Evolutionary conservation across 2,329 filamentous ascomycete genomes (phyloP).

Genomic region (Pseudogymnoascus sp.): DNA sequence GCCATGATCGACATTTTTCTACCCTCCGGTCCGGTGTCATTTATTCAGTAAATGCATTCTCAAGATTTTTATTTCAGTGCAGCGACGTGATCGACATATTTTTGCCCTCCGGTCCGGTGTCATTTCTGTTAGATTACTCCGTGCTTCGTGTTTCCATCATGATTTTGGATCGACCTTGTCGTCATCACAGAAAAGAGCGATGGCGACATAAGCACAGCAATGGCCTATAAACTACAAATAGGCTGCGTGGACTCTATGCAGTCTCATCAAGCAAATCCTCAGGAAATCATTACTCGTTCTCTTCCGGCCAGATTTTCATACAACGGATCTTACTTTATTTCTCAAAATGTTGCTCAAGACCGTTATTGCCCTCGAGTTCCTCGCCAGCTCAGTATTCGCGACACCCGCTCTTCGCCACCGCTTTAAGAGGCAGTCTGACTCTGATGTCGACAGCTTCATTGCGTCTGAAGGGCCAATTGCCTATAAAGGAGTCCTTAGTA

Average conservation of each 20-base stretch:
- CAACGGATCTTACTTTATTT: neutral
- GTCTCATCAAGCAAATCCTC: neutral
- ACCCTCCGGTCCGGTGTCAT: neutral
- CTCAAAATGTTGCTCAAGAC: constrained; percentile 2
- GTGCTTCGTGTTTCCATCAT: neutral
- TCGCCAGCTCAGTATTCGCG: neutral
- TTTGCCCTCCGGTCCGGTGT: neutral
- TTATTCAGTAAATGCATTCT: neutral
- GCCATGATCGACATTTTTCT: neutral
- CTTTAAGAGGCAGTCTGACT: neutral
- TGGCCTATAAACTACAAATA: neutral
- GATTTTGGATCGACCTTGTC: too few relatives aligned
- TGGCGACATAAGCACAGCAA: neutral
- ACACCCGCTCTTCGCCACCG: neutral
- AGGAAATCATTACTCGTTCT: neutral
- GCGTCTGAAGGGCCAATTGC: neutral
- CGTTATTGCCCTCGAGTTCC: neutral
- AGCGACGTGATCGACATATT: neutral
- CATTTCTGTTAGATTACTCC: constrained; percentile 1
- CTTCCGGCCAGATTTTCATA: neutral
- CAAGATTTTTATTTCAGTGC: neutral
- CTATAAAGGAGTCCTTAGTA: neutral
- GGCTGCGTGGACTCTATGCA: neutral
- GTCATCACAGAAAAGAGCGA: neutral
- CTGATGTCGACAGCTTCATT: neutral